phyloP scores from a whole-genome alignment of 2,329 filamentous ascomycete genomes.

The Ceratocystis ficicola region DNA sequence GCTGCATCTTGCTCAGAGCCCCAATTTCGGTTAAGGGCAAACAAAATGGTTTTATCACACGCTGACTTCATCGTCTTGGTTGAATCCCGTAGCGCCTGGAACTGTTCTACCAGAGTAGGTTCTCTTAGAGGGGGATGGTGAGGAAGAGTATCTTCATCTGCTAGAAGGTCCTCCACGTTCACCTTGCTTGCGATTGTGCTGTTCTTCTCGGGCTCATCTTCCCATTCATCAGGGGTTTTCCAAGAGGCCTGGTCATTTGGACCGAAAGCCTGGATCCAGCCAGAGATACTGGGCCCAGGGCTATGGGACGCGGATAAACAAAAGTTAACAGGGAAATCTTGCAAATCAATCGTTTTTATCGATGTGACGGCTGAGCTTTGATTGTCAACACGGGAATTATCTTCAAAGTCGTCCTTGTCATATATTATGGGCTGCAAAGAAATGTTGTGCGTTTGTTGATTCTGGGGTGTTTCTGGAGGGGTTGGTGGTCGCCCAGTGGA shows the following conservation, averaged over 20 bases:
- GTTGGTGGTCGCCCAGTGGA: slow-evolving; percentile 14
- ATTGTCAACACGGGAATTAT: not conserved
- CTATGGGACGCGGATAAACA: not conserved
- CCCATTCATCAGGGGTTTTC: slow-evolving; percentile 34
- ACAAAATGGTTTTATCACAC: slow-evolving; percentile 40
- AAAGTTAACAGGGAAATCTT: slow-evolving; percentile 19
- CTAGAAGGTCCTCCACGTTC: slow-evolving; percentile 18
- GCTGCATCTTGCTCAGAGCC: slow-evolving; percentile 35
- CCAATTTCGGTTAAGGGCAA: slow-evolving; percentile 43
- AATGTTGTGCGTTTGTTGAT: not conserved
- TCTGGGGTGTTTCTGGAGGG: slow-evolving; percentile 18
- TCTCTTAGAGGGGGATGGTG: slow-evolving; percentile 25
- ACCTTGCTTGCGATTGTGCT: slow-evolving; percentile 5
- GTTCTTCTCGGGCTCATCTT: slow-evolving; percentile 20
- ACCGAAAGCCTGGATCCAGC: slow-evolving; percentile 19
- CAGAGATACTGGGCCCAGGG: not conserved
- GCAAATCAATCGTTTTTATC: not conserved
- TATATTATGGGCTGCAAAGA: not conserved
- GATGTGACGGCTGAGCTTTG: not conserved
- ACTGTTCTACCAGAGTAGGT: slow-evolving; percentile 24
- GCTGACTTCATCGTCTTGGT: slow-evolving; percentile 44
- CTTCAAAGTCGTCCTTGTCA: not conserved
- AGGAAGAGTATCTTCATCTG: slow-evolving; percentile 12
- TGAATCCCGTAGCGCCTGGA: slow-evolving; percentile 38
- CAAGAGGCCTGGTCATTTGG: slow-evolving; percentile 17